phyloP scores from a whole-genome alignment of 2,329 filamentous ascomycete species.

The Talaromyces amestolkiae region DNA sequence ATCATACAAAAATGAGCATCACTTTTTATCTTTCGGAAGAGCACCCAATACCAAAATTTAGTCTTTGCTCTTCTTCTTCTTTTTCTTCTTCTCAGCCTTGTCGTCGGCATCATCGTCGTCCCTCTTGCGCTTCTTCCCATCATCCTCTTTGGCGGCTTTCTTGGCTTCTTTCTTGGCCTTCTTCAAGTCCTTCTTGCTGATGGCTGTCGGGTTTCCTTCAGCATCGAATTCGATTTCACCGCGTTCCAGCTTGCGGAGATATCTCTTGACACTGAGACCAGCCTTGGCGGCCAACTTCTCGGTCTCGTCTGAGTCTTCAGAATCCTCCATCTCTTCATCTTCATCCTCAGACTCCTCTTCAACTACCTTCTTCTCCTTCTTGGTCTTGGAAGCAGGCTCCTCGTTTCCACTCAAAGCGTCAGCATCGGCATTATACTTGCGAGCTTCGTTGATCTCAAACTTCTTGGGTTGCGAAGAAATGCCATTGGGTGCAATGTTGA shows the following conservation, averaged over 20 bases:
- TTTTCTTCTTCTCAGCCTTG: conserved; percentile 53
- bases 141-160: conserved; percentile 49
- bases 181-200: conserved; percentile 75
- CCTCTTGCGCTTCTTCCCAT: conserved; percentile 70
- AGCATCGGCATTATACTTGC: conserved; percentile 92
- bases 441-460: conserved; percentile 79
- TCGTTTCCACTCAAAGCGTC: conserved; percentile 76
- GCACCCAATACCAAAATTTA: conserved; percentile 23
- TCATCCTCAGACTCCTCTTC: conserved; percentile 35
- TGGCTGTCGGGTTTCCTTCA: conserved; percentile 64
- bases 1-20: conserved; percentile 42
- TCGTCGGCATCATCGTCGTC: conserved; percentile 55
- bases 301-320: conserved; percentile 40
- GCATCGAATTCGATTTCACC: conserved; percentile 67
- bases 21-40: conserved; percentile 22
- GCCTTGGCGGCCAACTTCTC: conserved; percentile 63
- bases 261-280: conserved; percentile 71
- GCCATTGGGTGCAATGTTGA: conserved; percentile 72
- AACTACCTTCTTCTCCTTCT: conserved; percentile 46
- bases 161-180: conserved; percentile 65
- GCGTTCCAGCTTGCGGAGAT: conserved; percentile 73
- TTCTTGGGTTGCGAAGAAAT: conserved; percentile 66
- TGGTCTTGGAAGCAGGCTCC: conserved; percentile 45
- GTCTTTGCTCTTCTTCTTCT: conserved; percentile 60
- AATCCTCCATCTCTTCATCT: conserved; percentile 37